Evolutionary conservation across 2,329 filamentous ascomycete genomes (phyloP), one percentile per base, ranked within the genome.

Genomic region (Xylariaceae sp.): DNA sequence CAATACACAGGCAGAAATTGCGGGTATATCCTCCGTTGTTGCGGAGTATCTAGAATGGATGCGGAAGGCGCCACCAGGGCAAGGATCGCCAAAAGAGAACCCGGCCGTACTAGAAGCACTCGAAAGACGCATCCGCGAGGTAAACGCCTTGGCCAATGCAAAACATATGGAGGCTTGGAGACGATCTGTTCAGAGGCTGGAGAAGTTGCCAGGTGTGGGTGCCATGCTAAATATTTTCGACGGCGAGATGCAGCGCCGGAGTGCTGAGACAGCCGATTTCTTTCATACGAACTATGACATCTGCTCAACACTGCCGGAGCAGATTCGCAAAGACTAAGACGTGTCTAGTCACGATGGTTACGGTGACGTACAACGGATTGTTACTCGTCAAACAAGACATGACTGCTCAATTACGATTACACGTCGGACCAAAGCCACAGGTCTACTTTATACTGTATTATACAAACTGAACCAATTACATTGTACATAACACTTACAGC

Each of bases 41-140:
- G 56, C 58, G 5, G 58, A 58, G 42, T 60, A 60, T 45, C 51
- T 60, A 11, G 54, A 51, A 35, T 60, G 56, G 58, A 53, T 57
- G 47, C 54, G 58, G 12, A 52, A 51, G 27, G 46, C 58, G 10
- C 35, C 47, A 9, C 39, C 47, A 11, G 41, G 17, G 17, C 22
- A 39, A 19, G 27, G 2, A 17, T 17, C 39, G 14, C 47, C 49
- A 2, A 58, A 55, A 18, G 42, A 47, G 3, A 54, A 50, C 36
- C 41, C 44, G 11, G 54, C 46, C 3, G 48, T 60, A 12, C 51
- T 60, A 14, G 56, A 57, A 47, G 43, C 54, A 6, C 51, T 60
- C n/a, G 54, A 60, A 51, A 53, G 45, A 19, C 52, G 58, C 19
- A 27, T 58, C 11, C 51, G 53, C 9, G 58, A 60, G 42, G 44